A percentile compares a stretch with the other conserved stretches of the same genome.
Evolutionary conservation across 306 rosid genomes (phyloP).

Genomic region (Cucumis cinereus): DNA sequence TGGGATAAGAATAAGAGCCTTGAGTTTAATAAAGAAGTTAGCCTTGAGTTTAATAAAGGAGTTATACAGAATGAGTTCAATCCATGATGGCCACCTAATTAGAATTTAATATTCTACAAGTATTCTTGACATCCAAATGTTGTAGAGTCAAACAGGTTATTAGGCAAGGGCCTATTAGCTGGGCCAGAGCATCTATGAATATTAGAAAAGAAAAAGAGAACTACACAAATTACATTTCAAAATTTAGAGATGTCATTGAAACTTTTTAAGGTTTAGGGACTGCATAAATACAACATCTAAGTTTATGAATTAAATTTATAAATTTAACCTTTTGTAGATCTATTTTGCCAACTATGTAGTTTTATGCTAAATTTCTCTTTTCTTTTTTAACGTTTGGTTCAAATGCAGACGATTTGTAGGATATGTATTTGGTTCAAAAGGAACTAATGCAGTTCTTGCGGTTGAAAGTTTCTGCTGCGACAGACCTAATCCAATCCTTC

Average conservation of each 20-base stretch:
- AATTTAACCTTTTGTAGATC: background rate
- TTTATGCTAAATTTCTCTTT: background rate
- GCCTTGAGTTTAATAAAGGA: no score
- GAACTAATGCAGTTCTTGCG: slow-evolving; percentile 47
- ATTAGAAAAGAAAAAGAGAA: no score
- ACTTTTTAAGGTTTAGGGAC: background rate
- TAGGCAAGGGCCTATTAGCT: no score
- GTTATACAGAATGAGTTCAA: no score
- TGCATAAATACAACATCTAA: background rate
- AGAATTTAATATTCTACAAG: no score
- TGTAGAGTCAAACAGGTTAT: no score
- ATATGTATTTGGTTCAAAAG: slow-evolving; percentile 49
- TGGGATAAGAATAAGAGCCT: no score
- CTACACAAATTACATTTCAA: background rate
- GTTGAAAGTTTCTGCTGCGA: slow-evolving; percentile 77
- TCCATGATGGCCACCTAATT: no score
- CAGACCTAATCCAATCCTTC: slow-evolving; percentile 84
- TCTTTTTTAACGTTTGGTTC: background rate
- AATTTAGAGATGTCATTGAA: background rate
- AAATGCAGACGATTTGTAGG: slow-evolving; percentile 56
- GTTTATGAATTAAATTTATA: background rate
- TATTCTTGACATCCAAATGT: no score
- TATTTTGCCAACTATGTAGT: background rate
- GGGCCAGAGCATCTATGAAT: no score
- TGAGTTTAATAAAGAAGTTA: no score